These are phyloP conservation scores for Fusarium sp. DNA, from an alignment of 2,329 filamentous ascomycete species.

Conservation along the genomic window DNA sequence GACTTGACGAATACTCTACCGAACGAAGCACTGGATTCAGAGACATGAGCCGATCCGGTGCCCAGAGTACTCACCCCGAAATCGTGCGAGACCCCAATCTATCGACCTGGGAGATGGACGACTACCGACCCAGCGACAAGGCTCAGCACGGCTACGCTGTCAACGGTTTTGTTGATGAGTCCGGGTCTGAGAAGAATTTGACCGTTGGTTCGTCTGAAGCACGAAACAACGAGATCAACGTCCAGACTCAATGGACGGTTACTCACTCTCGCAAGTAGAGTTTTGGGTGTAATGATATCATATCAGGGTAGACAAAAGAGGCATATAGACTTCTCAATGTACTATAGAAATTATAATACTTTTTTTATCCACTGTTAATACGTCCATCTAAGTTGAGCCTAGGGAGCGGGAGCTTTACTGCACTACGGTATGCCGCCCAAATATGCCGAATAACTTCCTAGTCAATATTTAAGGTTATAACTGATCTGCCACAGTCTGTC, in stretches of 20 bases:
- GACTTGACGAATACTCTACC: conserved; percentile 46
- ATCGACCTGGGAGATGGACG: conserved; percentile 46
- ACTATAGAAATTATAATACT: background rate
- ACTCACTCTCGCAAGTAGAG: conserved; percentile 28
- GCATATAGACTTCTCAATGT: background rate
- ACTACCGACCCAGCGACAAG: conserved; percentile 35
- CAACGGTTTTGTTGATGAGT: conserved; percentile 33
- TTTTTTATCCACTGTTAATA: background rate
- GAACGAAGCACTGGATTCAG: conserved; percentile 37
- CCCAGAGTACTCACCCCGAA: conserved; percentile 20
- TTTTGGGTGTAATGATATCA: background rate
- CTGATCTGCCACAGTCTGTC: no score
- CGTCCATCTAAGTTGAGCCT: no score
- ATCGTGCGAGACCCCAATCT: conserved; percentile 19
- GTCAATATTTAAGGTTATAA: no score
- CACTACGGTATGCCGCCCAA: no score
- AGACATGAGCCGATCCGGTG: conserved; percentile 37
- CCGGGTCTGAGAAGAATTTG: conserved; percentile 45
- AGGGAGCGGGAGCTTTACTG: no score
- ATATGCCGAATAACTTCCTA: no score
- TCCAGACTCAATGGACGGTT: conserved; percentile 45
- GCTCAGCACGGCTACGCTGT: conserved; percentile 28
- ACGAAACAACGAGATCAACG: conserved; percentile 34
- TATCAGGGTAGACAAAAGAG: conserved; percentile 1
- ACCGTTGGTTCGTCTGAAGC: conserved; percentile 27